These are phyloP conservation scores for Colletotrichum gigasporum DNA, from an alignment of 2,329 filamentous ascomycete species.

Conservation along the genomic window DNA sequence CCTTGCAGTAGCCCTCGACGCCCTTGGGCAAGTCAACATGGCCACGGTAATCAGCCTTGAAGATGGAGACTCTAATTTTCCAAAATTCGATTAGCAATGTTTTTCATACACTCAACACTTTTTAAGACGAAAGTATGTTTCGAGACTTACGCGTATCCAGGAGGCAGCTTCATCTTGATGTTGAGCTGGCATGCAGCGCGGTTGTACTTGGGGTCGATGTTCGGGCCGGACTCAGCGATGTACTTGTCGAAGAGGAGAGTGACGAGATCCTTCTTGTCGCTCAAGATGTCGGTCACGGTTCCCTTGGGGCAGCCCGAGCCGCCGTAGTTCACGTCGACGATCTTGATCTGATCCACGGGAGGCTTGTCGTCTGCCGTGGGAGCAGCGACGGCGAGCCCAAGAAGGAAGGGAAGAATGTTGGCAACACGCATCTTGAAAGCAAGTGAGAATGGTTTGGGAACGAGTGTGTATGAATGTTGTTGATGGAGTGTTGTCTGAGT, in stretches of 20 bases:
- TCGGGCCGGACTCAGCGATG: constrained; percentile 57
- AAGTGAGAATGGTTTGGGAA: not conserved
- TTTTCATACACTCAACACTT: too few relatives aligned
- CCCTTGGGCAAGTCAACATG: constrained; percentile 56
- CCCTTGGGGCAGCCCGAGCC: constrained; percentile 40
- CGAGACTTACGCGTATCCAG: constrained; percentile 54
- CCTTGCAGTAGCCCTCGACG: constrained; percentile 57
- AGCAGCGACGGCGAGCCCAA: constrained; percentile 10
- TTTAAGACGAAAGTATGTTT: rapidly evolving
- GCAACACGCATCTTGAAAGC: not conserved
- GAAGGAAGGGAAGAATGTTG: constrained; percentile 8
- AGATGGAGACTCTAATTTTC: constrained; percentile 48
- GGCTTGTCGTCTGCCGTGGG: constrained; percentile 30
- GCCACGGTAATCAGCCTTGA: constrained; percentile 62
- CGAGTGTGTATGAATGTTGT: not conserved
- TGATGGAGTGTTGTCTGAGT: not conserved
- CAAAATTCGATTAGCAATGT: too few relatives aligned
- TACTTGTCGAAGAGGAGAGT: constrained; percentile 63
- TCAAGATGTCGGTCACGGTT: constrained; percentile 36
- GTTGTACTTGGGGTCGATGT: constrained; percentile 50
- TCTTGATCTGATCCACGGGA: constrained; percentile 37
- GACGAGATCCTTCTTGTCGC: constrained; percentile 42
- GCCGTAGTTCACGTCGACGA: constrained; percentile 37
- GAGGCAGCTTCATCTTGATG: constrained; percentile 59
- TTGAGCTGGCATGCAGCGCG: constrained; percentile 65